Base-by-base conservation (phyloP, 2,329 filamentous ascomycete genomes). In the Aspergillus pseudotamarii region DNA sequence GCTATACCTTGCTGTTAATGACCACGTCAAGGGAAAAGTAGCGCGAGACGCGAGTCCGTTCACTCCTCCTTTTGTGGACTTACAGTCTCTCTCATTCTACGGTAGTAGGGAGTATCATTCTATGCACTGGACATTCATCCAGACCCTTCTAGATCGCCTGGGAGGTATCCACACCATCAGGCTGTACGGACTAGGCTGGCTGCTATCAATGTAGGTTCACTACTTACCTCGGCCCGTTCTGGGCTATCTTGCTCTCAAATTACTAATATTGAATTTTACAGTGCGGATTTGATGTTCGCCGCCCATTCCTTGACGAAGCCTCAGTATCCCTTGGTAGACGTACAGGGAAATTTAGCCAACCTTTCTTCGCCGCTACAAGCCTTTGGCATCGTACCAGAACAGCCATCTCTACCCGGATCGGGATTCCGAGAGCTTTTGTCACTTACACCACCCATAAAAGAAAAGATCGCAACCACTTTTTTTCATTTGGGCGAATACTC, bases 41-140 rank as follows among this genome's bases (percentile, higher is more conserved):
- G 11, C n/a, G 4, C 53, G 58, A 6, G 63, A 65, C n/a, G 45
- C 63, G 6, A 63, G 48, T 26, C 60, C 63, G 6, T 63, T 65
- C 43, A 34, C 46, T 12, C 54, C 63, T 8, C 54, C 54, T 10
- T 63, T 63, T 28, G 26, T 30, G 14, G 23, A 26, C 11, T 46
- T 65, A 19, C 60, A 63, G 10, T 48, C 30, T 1, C n/a, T 63
- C 6, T 48, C 46, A 23, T 63, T 65, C 43, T 63, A 63, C 41
- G 60, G 63, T 19, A 58, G 60, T 4, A 54, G 60, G 8, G 60
- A 63, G 4, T 65, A 65, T 38, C 54, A 65, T 54, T 16, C 43
- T 4, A 38, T 36, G 8, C 63, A 65, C 32, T 63, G 63, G 63
- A 53, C 34, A 11, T 28, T 63, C n/a, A 48, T 65, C 26, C 54